These are phyloP conservation scores for Hypoxylon cercidicola DNA, from an alignment of 495 filamentous ascomycete species.

Conservation along the genomic window DNA sequence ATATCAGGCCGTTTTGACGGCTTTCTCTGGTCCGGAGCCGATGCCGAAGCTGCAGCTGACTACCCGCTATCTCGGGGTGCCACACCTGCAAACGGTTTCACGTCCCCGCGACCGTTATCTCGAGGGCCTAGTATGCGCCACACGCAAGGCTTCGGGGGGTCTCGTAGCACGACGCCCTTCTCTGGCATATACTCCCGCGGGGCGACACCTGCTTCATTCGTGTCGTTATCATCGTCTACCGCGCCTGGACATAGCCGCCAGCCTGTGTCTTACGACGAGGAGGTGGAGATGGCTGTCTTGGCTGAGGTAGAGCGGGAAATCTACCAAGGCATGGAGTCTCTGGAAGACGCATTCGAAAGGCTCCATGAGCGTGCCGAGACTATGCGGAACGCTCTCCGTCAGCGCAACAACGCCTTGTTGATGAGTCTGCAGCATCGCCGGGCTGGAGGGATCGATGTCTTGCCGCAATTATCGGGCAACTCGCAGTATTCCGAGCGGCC, in stretches of 20 bases:
- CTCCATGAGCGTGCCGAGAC: conserved; percentile 85
- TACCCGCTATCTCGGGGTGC: conserved; percentile 64
- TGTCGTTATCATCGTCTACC: conserved; percentile 54
- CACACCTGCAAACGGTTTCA: conserved; percentile 61
- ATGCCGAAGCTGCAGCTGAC: conserved; percentile 61
- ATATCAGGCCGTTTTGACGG: conserved; percentile 96
- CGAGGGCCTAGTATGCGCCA: conserved; percentile 43
- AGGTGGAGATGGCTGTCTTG: conserved; percentile 88
- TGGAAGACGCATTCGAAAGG: conserved; percentile 95
- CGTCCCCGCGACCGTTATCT: conserved; percentile 47
- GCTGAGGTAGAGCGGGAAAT: conserved; percentile 95
- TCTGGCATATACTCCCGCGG: conserved; percentile 48
- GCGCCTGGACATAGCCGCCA: conserved; percentile 50
- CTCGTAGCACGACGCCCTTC: conserved; percentile 51
- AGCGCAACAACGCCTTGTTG: conserved; percentile 80
- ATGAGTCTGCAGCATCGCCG: conserved; percentile 80
- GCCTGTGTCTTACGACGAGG: conserved; percentile 87
- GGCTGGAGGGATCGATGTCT: conserved; percentile 57
- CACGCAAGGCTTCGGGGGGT: conserved; percentile 43
- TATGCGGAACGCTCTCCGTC: conserved; percentile 80
- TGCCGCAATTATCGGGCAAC: conserved; percentile 52
- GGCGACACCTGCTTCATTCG: conserved; percentile 54
- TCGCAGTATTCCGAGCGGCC: conserved; percentile 52
- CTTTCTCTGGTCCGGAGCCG: conserved; percentile 94
- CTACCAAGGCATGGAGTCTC: conserved; percentile 89